These are phyloP conservation scores for Podila horticola DNA, from an alignment of 192 early-diverging fungal genomes.

Conservation along the genomic window DNA sequence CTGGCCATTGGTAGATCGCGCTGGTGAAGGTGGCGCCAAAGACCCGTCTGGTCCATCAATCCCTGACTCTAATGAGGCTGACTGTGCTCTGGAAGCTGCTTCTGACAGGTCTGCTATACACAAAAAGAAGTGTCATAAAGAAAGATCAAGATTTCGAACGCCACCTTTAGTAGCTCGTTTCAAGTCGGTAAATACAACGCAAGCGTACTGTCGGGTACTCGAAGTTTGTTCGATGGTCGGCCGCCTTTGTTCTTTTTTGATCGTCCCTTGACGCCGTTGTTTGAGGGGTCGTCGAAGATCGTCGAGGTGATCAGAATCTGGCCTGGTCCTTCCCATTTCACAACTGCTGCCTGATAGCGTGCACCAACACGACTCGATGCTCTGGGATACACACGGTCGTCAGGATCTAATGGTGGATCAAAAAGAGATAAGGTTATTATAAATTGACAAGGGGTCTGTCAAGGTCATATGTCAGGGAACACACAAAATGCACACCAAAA, in stretches of 20 bases:
- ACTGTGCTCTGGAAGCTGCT: constrained; percentile 21
- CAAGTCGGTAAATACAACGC: neutral
- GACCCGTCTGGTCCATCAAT: constrained; percentile 20
- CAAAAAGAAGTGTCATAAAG: too few species aligned
- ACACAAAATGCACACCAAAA: constrained; percentile 51
- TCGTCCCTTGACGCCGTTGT: constrained; percentile 27
- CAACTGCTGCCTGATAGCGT: constrained; percentile 82
- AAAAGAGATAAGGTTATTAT: too few species aligned
- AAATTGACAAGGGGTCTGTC: neutral
- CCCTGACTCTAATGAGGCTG: constrained; percentile 18
- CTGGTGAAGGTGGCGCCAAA: constrained; percentile 21
- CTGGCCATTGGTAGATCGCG: constrained; percentile 11
- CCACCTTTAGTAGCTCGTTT: constrained; percentile 6
- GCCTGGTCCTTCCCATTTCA: constrained; percentile 62
- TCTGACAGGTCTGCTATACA: constrained; percentile 7
- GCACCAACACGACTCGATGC: constrained; percentile 84
- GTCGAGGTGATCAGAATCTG: constrained; percentile 44
- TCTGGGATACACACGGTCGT: constrained; percentile 82
- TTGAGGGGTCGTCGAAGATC: constrained; percentile 44
- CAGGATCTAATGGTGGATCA: constrained; percentile 57
- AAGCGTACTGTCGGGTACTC: constrained; percentile 25
- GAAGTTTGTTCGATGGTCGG: constrained; percentile 25
- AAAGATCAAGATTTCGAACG: too few species aligned
- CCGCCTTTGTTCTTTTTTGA: constrained; percentile 54
- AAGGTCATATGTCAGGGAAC: constrained; percentile 4